Base-by-base conservation (phyloP, 2,329 filamentous ascomycete species). In the Penicillium brevicompactum region DNA sequence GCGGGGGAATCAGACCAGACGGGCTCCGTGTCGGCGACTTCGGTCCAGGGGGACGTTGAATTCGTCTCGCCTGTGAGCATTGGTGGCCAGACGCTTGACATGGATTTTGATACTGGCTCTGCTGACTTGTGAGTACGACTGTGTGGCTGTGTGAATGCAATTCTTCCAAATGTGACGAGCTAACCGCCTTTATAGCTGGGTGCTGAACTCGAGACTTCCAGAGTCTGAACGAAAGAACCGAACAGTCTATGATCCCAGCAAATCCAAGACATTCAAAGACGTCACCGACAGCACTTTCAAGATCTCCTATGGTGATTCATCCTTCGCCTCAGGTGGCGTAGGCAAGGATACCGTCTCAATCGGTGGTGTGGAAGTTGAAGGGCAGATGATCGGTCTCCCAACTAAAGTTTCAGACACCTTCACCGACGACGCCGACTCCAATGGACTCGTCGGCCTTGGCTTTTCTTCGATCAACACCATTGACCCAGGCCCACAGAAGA, bases 31-130 rank as follows among this genome's bases (percentile, higher is more conserved):
- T 76, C 83, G 30, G 86, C 87, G 49, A 86, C 83, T 27, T 85
- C 87, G 11, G 84, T 87, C 59, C 74, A 81, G 43, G 84, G 86
- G 62, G 88, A 89, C 66, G 79, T 83, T 46, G 85, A 90, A 56
- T 92, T 90, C 66, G 80, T 92, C 11, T 83, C 86, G 0, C 86
- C 87, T 0, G 85, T 91, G 49, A 81, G 70, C n/a, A 82, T 91
- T 59, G 88, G 88, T 56, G 86, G 85, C 5, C 88, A 91, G 74
- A 82, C 79, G 4, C 66, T 91, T 54, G 84, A 86, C 66, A 75
- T 91, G 69, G 84, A 90, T 70, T 89, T 91, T 67, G 88, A 91
- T 72, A 88, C 87, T n/a, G 88, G 88, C 53, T 90, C 87, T 2
- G 83, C 88, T 11, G 88, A 91, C 71, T 80, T 90, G 76, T 85